Base-by-base conservation (phyloP, 2,329 filamentous ascomycete genomes). In the Penicillium brevicompactum region DNA sequence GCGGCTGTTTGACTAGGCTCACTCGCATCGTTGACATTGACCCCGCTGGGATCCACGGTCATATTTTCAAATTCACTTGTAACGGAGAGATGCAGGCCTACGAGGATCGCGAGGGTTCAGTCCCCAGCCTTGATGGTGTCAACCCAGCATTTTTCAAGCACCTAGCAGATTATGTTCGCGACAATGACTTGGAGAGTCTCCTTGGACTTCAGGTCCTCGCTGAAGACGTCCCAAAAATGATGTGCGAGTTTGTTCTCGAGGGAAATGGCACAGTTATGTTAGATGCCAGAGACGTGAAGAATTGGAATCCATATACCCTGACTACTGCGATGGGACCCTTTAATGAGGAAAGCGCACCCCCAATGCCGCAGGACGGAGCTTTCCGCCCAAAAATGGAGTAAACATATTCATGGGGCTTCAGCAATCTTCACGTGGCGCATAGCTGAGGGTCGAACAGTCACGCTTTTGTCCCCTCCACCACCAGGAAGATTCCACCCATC, bases 331-430 rank as follows among this genome's bases (percentile, higher is more conserved):
- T 56, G 54, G 54, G 54, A 2, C 49, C 54, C 2, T 30, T 30
- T 56, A 13, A 56, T 56, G 54, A 27, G 46, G 46, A 32, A 46
- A 52, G 37, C 49, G 14, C 45, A 49, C 40, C 37, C 53, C 5
- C 22, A 56, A 3, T 56, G 53, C 43, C 38, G 44, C 5, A 56
- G 48, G 48, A 46, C 22, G 49, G 44, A 46, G 48, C 40, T 44
- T 40, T 45, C n/a, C 13, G 21, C 30, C 13, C 46, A 32, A 13
- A 32, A 57, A 53, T 57, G 42, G 55, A 53, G 50, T 50, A 46
- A 18, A 41, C 53, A 57, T 53, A 40, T 57, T 32, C 55, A 57
- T 53, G 55, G 55, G 22, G 55, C 55, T 51, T 57, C 55, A n/a
- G 55, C 55, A 40, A 50, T 57, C 27, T 57, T 57, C 37, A 46